Percentiles rank a stretch among this genome's conserved stretches.
Conservation (phyloP, 495 filamentous ascomycete species). For the Entonaema liquescens region DNA sequence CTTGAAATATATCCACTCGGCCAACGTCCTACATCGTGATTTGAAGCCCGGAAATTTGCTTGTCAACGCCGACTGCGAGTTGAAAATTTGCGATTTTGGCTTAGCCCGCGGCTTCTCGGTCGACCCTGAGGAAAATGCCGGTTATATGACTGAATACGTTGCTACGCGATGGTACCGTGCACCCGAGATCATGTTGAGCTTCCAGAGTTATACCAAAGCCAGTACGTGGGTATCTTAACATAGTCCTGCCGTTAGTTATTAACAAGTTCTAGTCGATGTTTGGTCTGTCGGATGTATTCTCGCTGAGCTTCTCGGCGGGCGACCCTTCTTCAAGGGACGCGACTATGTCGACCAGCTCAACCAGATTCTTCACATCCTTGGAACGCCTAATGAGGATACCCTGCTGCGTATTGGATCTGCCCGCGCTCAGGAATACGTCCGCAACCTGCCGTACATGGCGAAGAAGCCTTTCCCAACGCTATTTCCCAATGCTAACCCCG, state of each 20-base stretch:
- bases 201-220: conserved; percentile 99
- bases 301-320: conserved; percentile 92
- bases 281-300: conserved; percentile 99
- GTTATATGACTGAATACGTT: conserved; percentile 99
- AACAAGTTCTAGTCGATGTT: conserved; percentile 78
- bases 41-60: conserved; percentile 96
- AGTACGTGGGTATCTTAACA: conserved; percentile 67
- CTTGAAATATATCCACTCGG: conserved; percentile 98
- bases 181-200: conserved; percentile 99
- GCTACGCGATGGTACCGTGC: conserved; percentile 98
- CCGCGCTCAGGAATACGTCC: conserved; percentile 96
- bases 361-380: conserved; percentile 97
- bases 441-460: conserved; percentile 95
- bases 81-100: conserved; percentile 99
- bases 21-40: conserved; percentile 95
- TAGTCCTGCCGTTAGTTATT: neutral
- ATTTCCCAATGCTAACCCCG: conserved; percentile 95
- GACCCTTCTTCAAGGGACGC: conserved; percentile 98
- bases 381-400: conserved; percentile 95
- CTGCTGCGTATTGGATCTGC: conserved; percentile 93
- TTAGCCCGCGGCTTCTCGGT: conserved; percentile 95
- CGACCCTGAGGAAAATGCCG: conserved; percentile 97
- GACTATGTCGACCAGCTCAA: conserved; percentile 99
- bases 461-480: conserved; percentile 88
- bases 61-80: conserved; percentile 97